Evolutionary conservation across 2,329 filamentous ascomycete species (phyloP).

Genomic region (Cercospora beticola): DNA sequence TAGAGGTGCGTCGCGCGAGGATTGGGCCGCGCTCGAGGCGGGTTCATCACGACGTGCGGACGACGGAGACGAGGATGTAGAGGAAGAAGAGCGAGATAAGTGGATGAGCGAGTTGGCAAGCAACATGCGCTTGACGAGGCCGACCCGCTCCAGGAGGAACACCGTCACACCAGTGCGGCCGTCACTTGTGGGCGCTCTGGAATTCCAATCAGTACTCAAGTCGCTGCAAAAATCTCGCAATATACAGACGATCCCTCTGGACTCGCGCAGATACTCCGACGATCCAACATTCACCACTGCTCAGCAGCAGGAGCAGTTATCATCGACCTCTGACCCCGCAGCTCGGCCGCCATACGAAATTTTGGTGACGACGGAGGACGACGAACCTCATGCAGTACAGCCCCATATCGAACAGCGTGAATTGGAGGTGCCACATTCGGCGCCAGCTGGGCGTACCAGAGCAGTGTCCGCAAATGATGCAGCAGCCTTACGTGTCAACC

Average conservation of each 20-base stretch:
- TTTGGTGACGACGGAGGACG: conserved; percentile 17
- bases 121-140: conserved; percentile 85
- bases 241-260: conserved; percentile 67
- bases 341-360: conserved; percentile 24
- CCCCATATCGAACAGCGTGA: conserved; percentile 10
- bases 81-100: conserved; percentile 62
- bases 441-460: conserved; percentile 38
- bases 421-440: conserved; percentile 22
- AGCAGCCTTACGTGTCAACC: conserved; percentile 48
- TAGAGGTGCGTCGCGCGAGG: conserved; percentile 56
- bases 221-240: conserved; percentile 81
- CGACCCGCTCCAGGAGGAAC: conserved; percentile 65
- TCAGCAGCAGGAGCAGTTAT: conserved; percentile 50
- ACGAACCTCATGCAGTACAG: conserved; percentile 7
- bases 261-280: conserved; percentile 68
- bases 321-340: conserved; percentile 50
- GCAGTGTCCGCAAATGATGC: conserved; percentile 63
- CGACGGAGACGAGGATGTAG: conserved; percentile 62
- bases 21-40: conserved; percentile 62
- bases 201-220: conserved; percentile 89
- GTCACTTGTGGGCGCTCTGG: conserved; percentile 87
- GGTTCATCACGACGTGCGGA: conserved; percentile 46
- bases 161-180: conserved; percentile 84
- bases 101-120: conserved; percentile 79
- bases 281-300: conserved; percentile 51